Base-by-base conservation (phyloP, 2,329 filamentous ascomycete genomes). In the Exophiala sp. region DNA sequence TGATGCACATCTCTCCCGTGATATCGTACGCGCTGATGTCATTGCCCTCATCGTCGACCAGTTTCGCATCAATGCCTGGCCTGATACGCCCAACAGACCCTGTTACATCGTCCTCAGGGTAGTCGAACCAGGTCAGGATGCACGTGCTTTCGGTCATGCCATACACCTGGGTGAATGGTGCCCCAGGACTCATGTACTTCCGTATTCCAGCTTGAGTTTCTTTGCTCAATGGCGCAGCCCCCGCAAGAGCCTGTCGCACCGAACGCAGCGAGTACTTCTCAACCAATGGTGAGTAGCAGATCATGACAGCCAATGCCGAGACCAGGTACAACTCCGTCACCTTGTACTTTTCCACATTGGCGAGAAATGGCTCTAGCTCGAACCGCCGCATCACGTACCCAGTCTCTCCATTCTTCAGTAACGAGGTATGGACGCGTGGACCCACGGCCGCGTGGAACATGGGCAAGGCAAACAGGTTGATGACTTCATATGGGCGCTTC, bases 101-200 rank as follows among this genome's bases (percentile, higher is more conserved):
- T 2, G 72, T 71, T 10, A 66, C 63, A 43, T 76, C 75, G 10
- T 67, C 60, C 48, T 75, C 67, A 3, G 68, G 68, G 36, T 49
- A 57, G 42, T 70, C 72, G n/a, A 68, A 50, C 21, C 14, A 46
- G 2, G 52, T 54, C 7, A 54, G 36, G 7, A 62, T 51, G 45
- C 49, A 52, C 8, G 78, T 78, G 62, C 64, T 70, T 64, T 82
- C 79, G 0, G 79, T 81, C 77, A 81, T 79, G 2, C 79, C 79
- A 71, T 75, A 81, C 32, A 79, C 69, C 52, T 77, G 75, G 4
- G 68, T 69, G 11, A 79, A 70, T 11, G 68, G 68, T 0, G 76
- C 74, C 24, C 71, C 65, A 0, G 61, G 59, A 14, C 71, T 65
- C 38, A 81, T 71, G 21, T 75, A 65, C 5, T 62, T 61, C 20